Base-by-base conservation (phyloP, 768 basidiomycete species). In the Lentinula detonsa region DNA sequence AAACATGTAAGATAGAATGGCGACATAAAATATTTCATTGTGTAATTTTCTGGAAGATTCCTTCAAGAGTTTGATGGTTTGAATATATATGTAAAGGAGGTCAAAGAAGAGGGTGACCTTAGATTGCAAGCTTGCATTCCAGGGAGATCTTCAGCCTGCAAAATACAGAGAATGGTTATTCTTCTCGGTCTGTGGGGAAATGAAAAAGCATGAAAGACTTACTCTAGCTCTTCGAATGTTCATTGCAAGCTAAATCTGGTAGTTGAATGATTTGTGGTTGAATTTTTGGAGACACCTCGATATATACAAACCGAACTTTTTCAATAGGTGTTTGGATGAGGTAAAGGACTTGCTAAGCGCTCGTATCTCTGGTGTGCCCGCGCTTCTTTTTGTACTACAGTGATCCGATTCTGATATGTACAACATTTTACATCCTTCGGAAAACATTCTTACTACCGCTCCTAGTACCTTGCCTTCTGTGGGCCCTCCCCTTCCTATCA, bases 71-170 rank as follows among this genome's bases (percentile, higher is more conserved):
- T 10, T 28, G 6, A 18, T 4, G 10, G 11, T 33, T 16, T 52
- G 50, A 52, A 34, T 23, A 33, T 23, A 33, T 10, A 16, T 50
- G 31, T 18, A 50, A 23, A 23, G 21, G 0, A 6, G n/a, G 31
- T 33, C n/a, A 11, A 52, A 10, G 15, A 43, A 16, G 16, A 43
- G 15, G 11, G 18, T 52, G n/a, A 52, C 50, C 50, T 54, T 61
- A 96, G 77, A 74, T 97, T 98, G 74, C 92, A 93, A 62, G 94
- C 91, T 73, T 98, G 95, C 95, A 98, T 98, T 18, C 92, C 93
- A 67, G 85, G 76, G 61, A 97, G 84, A 74, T 97, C 95, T 51
- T 90, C 91, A 66, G 93, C 81, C 93, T 95, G 61, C 9, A n/a
- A 2, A 54, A 54, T 15, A 35, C 53, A 23, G 18, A 39, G 11